Evolutionary conservation across 2,329 filamentous ascomycete genomes (phyloP).

Genomic region (Neonectria punicea): DNA sequence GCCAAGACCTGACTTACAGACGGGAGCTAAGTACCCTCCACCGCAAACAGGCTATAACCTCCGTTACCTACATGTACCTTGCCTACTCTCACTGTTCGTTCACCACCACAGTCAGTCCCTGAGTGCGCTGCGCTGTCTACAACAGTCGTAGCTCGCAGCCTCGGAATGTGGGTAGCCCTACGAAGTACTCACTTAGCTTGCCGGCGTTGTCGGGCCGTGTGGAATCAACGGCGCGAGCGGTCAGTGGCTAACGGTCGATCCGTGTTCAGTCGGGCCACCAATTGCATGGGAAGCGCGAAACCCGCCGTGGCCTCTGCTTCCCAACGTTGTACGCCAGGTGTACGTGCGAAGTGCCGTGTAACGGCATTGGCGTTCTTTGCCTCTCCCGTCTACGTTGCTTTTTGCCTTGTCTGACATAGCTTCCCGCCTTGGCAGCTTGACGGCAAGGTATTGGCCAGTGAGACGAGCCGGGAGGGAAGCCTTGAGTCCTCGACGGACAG

Average conservation of each 20-base stretch:
- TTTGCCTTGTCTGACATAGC: neutral
- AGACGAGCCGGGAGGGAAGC: neutral
- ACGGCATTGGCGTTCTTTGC: slow-evolving; percentile 1
- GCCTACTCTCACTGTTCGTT: too few relatives aligned
- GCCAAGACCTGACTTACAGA: neutral
- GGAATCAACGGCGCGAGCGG: neutral
- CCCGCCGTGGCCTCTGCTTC: neutral
- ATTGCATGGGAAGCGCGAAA: slow-evolving; percentile 17
- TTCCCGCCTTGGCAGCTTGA: neutral
- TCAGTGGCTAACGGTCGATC: neutral
- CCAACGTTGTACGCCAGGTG: neutral
- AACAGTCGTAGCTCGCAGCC: neutral
- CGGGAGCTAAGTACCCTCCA: slow-evolving; percentile 11
- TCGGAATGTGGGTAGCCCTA: neutral
- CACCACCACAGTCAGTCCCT: too few relatives aligned
- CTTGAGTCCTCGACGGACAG: too few relatives aligned
- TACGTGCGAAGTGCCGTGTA: neutral
- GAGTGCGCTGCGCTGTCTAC: neutral
- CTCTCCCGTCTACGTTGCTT: neutral
- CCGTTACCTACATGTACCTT: neutral
- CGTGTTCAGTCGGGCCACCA: neutral
- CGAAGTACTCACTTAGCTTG: too few relatives aligned
- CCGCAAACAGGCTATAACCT: neutral
- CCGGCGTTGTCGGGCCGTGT: too few relatives aligned
- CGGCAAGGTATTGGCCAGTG: neutral